Evolutionary conservation across 2,329 filamentous ascomycete genomes (phyloP).

Genomic region (Aspergillus caelatus): DNA sequence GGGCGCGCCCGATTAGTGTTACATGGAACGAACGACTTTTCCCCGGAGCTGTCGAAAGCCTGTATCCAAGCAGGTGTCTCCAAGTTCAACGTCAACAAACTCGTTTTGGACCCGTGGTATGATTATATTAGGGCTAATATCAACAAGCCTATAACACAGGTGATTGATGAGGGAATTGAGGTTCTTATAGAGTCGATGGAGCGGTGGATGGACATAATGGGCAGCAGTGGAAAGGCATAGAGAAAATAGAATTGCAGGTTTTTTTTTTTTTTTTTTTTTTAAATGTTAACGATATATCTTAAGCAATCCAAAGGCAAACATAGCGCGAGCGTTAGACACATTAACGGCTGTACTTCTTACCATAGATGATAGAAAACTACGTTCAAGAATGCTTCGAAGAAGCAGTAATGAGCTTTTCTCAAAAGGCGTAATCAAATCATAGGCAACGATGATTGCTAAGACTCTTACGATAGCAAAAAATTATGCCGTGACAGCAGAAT

Average conservation of each 20-base stretch:
- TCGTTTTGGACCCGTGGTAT: constrained; percentile 48
- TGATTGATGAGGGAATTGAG: constrained; percentile 54
- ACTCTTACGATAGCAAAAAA: too few species aligned
- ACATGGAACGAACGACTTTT: constrained; percentile 59
- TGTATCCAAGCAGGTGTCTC: constrained; percentile 56
- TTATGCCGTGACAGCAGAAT: too few species aligned
- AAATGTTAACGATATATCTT: background rate
- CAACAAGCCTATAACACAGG: constrained; percentile 50
- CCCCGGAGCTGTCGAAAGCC: constrained; percentile 52
- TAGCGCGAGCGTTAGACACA: too few species aligned
- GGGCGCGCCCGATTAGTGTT: constrained; percentile 54
- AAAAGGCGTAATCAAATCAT: too few species aligned
- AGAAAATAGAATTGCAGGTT: background rate
- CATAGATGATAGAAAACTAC: too few species aligned
- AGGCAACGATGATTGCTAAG: too few species aligned
- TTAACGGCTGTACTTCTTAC: too few species aligned
- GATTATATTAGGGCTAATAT: constrained; percentile 49
- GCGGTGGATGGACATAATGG: constrained; percentile 53
- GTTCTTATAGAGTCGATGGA: constrained; percentile 55
- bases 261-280: background rate
- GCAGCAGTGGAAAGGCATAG: constrained; percentile 18
- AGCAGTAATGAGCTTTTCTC: too few species aligned
- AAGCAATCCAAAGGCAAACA: background rate
- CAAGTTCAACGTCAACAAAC: constrained; percentile 59
- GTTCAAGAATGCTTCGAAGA: too few species aligned